Evolutionary conservation across 73 alveolate species (phyloP).

Genomic region (Blepharisma japonicum): DNA sequence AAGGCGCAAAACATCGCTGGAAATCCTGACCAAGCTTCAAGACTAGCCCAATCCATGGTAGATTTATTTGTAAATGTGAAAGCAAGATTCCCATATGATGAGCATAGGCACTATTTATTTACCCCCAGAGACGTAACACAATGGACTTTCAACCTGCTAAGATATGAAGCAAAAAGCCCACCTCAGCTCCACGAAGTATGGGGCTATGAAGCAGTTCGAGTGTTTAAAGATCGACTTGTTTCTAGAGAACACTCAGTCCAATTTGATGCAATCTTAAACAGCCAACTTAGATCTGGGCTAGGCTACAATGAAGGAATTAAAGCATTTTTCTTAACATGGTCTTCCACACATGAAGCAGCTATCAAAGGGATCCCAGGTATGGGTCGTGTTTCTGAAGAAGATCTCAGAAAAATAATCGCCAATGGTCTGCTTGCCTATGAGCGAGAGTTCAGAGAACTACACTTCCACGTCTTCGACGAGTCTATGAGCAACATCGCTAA

Average conservation of each 20-base stretch:
- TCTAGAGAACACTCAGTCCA: slow-evolving; percentile 57
- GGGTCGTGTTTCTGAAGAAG: slow-evolving; percentile 37
- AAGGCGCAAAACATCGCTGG: slow-evolving; percentile 53
- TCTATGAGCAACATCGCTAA: slow-evolving; percentile 63
- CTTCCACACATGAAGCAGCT: slow-evolving; percentile 29
- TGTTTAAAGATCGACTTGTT: slow-evolving; percentile 96
- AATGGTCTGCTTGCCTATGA: slow-evolving; percentile 78
- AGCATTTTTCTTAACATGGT: slow-evolving; percentile 12
- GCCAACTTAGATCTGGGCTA: neutral
- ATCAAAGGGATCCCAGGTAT: slow-evolving; percentile 13
- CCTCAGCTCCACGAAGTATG: slow-evolving; percentile 84
- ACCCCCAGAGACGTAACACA: slow-evolving; percentile 98
- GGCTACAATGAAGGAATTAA: slow-evolving; percentile 25
- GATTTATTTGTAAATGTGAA: slow-evolving; percentile 83
- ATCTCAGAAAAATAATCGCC: slow-evolving; percentile 57
- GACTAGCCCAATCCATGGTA: slow-evolving; percentile 88
- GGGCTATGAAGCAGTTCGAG: slow-evolving; percentile 94
- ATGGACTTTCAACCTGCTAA: slow-evolving; percentile 89
- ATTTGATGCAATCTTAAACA: slow-evolving; percentile 53
- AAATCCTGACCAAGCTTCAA: slow-evolving; percentile 63
- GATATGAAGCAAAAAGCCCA: slow-evolving; percentile 92
- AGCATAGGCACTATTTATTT: slow-evolving; percentile 97
- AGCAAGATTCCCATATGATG: slow-evolving; percentile 91
- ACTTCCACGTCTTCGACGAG: slow-evolving; percentile 78
- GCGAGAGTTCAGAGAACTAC: slow-evolving; percentile 89